Base-by-base conservation (phyloP, 257 asterid genomes). In the Knoxia roxburghii region DNA sequence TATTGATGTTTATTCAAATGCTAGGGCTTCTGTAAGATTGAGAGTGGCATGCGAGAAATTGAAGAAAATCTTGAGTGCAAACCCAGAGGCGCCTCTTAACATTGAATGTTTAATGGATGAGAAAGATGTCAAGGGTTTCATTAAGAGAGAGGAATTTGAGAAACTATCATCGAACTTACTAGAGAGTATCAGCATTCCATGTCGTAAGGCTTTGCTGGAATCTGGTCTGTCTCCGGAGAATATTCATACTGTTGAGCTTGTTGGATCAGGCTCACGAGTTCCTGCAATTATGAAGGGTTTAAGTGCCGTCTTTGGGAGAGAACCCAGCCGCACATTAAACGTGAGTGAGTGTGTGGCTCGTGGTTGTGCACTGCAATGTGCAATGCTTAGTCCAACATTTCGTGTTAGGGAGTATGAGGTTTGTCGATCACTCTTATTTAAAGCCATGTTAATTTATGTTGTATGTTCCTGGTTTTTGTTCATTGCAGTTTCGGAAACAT, bases 91-190 rank as follows among this genome's bases (percentile, higher is more conserved):
- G 50, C 97, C 88, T 6, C 86, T 94, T 63, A 90, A 81, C 79
- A 88, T 94, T 45, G 99, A 94, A 79, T 94, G 99, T 79, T 83
- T 94, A 84, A 94, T 94, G 97, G 99, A 94, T 69, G 99, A 94
- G 82, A 90, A 90, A 78, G 99, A 94, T 66, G 97, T 94, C 51
- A 85, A 76, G 76, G 99, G 99, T 56, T 80, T 78, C 77, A 84
- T 94, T 60, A 90, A 83, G 77, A 86, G 97, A 80, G 97, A 94
- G 18, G 97, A 88, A 68, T 94, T 94, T 78, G 99, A 90, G 85
- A 81, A 72, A 59, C 72, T 94, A 61, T 82, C 97, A 12, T 79
- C 88, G 29, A 78, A 67, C 26, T 81, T 94, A 70, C 68, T 94
- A 69, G 95, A 90, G 77, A 85, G 86, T 79, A 76, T 90, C 69